Evolutionary conservation across 345 rosid genomes (phyloP), one percentile per base, ranked within the genome.

Genomic region (Brassica rapa): DNA sequence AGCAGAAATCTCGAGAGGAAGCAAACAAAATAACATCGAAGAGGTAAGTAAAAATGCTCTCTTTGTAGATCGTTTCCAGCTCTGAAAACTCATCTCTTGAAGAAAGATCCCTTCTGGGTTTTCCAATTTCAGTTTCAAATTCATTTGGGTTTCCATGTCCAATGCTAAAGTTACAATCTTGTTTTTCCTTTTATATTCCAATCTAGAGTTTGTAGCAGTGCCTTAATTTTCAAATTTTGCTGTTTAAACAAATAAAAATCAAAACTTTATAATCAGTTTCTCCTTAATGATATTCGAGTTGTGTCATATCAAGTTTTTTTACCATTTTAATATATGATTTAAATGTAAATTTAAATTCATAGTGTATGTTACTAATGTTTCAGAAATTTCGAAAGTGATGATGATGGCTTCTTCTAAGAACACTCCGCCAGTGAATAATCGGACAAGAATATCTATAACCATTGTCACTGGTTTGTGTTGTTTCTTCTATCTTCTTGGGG

Each of bases 401-500:
- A 88, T 56, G 62, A 88, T 56, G 62, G 12, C 2, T 56, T 21
- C 73, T 51, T 79, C 86, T 35, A 90, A 89, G 86, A 72, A 82
- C 55, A 84, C 82, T 63, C 65, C 70, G 53, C 23, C 83, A 0
- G 83, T 82, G 69, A 80, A 32, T 75, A 71, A 35, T 14, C 79
- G 81, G 80, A 53, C 78, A 2, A 86, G 91, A 61, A 74, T 89
- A 33, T 86, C 87, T 32, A 74, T 93, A 67, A 85, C 91, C 67
- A 67, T 88, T 49, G 89, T 89, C 62, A 78, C 87, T 35, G 88
- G 88, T 74, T 78, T 93, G 73, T 93, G 96, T 70, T 85, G 93
- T 86, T 86, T 89, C 86, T 91, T 88, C 75, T 93, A 88, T 82
- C 68, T 72, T 2, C 68, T 90, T 83, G 92, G 94, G 33, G 88